A percentile compares a stretch with the other conserved stretches of the same genome.
Conservation (phyloP, 1,284 basidiomycete genomes). For the Apiotrichum mycotoxinovorans region DNA sequence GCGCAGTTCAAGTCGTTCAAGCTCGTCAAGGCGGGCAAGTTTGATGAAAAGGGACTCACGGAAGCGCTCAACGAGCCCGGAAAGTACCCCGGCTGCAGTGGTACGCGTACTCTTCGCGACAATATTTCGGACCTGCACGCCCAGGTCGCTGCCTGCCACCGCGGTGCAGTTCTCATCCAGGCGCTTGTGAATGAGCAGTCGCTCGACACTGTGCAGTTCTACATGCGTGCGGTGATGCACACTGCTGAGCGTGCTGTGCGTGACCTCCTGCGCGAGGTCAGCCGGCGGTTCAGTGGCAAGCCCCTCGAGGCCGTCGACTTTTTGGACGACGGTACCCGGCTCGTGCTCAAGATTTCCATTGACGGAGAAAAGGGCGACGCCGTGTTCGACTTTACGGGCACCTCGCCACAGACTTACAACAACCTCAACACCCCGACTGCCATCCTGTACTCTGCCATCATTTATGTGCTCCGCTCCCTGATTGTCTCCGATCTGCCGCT, state of each 20-base stretch:
- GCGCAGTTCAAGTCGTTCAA: constrained; percentile 57
- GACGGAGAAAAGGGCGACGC: constrained; percentile 73
- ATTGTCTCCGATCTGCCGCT: constrained; percentile 81
- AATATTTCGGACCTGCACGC: constrained; percentile 43
- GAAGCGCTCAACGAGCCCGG: constrained; percentile 85
- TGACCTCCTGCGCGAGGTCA: constrained; percentile 73
- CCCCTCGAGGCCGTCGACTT: constrained; percentile 56
- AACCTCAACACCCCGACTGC: constrained; percentile 61
- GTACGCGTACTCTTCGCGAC: constrained; percentile 77
- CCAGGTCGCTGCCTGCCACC: constrained; percentile 43
- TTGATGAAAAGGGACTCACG: constrained; percentile 60
- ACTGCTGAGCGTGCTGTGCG: constrained; percentile 89
- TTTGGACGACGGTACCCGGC: constrained; percentile 39
- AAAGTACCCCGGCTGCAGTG: constrained; percentile 75
- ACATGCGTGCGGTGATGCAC: constrained; percentile 82
- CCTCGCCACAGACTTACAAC: constrained; percentile 70
- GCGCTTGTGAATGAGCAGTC: constrained; percentile 47
- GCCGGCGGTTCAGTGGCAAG: constrained; percentile 63
- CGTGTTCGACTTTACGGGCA: constrained; percentile 81
- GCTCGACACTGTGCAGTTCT: constrained; percentile 55
- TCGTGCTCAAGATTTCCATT: constrained; percentile 70
- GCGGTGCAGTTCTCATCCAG: constrained; percentile 38
- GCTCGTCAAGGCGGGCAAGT: constrained; percentile 39
- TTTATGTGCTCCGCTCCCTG: constrained; percentile 92
- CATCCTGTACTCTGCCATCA: constrained; percentile 86